Base-by-base conservation (phyloP, 805 yeast species). In the Metschnikowia vanudenii region DNA sequence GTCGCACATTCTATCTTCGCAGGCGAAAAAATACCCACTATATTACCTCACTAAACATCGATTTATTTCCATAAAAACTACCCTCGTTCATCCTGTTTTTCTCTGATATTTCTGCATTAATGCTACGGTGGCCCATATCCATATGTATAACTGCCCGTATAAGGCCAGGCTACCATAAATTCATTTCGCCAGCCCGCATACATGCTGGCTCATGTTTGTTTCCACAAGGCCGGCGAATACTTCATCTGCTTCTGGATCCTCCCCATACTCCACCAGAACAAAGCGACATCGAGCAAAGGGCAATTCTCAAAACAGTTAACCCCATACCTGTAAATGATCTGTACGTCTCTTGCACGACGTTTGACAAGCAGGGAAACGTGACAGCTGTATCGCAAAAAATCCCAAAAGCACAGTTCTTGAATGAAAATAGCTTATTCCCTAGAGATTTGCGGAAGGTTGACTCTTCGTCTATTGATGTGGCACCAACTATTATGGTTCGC, bases 391-490 rank as follows among this genome's bases (percentile, higher is more conserved):
- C 92, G 1, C 76, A 82, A 37, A 86, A 82, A 57, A 82, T 85
- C 63, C 88, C 88, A 51, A 80, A 88, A 59, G 76, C 85, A 42
- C 83, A 82, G 44, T 78, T 92, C 49, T 73, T 92, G 9, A 73
- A 68, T 45, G 82, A 85, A 38, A 85, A 89, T 63, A 79, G 82
- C 19, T 63, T 91, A 22, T 88, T 84, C 52, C 96, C 97, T 1
- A 72, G 97, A 66, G 97, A 91, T 63, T 69, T 91, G 52, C 68
- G 97, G 26, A 90, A 88, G 59, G 84, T 91, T 43, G 96, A 92
- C 58, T 72, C 83, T 3, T 74, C 86, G 1, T 70, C 80, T 32
- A 76, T 80, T 45, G 96, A 89, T 64, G 88, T 92, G 17, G 91
- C 91, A 3, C 99, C 99, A 0, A 81, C 89, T 16, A 85, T 94